Percentiles rank a stretch among this genome's conserved stretches.
These are phyloP conservation scores for Macadamia tetraphylla DNA, from an alignment of 164 flowering plant genomes.

Conservation along the genomic window DNA sequence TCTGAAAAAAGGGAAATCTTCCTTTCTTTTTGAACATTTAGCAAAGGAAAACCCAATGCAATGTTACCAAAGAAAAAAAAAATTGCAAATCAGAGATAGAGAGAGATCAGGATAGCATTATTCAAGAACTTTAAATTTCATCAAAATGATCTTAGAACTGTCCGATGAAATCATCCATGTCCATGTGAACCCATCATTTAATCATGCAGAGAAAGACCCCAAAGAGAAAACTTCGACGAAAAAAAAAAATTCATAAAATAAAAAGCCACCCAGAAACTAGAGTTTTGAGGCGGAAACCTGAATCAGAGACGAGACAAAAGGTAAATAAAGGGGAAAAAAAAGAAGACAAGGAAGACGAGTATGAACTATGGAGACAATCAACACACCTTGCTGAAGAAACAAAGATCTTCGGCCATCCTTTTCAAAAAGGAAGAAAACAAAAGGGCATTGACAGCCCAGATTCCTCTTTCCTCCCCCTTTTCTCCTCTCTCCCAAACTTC, in stretches of 20 bases:
- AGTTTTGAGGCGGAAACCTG: background rate
- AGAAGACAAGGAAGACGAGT: background rate
- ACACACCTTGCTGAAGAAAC: constrained; percentile 25
- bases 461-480: background rate
- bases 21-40: constrained; percentile 1
- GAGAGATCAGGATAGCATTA: background rate
- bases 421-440: background rate
- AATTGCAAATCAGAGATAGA: background rate
- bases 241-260: background rate
- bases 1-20: background rate
- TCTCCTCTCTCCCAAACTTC: no score
- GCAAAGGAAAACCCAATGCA: background rate
- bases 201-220: background rate
- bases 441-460: constrained; percentile 8
- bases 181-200: background rate
- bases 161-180: background rate
- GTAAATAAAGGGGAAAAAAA: background rate
- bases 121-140: background rate
- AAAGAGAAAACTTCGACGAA: no score
- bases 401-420: constrained; percentile 26
- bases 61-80: background rate
- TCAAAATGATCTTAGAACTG: no score
- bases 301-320: background rate
- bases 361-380: background rate
- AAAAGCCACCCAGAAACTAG: constrained; percentile 5